Percentiles rank a stretch among this genome's conserved stretches.
Conservation (phyloP, 768 basidiomycete genomes). For the Lactifluus hygrophoroides region DNA sequence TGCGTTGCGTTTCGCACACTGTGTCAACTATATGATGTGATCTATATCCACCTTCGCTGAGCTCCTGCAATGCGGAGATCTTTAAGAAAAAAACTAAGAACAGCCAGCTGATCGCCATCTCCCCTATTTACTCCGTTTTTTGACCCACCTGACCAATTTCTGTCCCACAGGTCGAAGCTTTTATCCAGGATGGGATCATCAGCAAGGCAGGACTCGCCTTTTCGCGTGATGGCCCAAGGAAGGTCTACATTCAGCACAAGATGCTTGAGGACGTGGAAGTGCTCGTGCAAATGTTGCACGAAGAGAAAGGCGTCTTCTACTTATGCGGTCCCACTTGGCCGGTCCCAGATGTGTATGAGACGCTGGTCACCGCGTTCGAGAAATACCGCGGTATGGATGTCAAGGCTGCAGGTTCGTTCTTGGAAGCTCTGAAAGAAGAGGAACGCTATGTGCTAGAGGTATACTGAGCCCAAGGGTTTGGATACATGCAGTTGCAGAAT, state of each 20-base stretch:
- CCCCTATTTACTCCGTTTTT: not conserved
- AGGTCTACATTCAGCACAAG: slow-evolving; percentile 98
- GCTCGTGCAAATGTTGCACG: slow-evolving; percentile 66
- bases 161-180: slow-evolving; percentile 64
- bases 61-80: slow-evolving; percentile 18
- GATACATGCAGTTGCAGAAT: not conserved
- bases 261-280: slow-evolving; percentile 84
- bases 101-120: slow-evolving; percentile 17
- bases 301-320: slow-evolving; percentile 80
- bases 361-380: slow-evolving; percentile 73
- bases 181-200: slow-evolving; percentile 75
- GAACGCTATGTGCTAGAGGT: slow-evolving; percentile 98
- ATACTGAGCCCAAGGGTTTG: slow-evolving; percentile 5
- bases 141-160: not conserved
- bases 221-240: slow-evolving; percentile 86
- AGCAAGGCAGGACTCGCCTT: slow-evolving; percentile 91
- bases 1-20: not conserved
- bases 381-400: slow-evolving; percentile 59
- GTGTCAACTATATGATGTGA: slow-evolving; percentile 13
- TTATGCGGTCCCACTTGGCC: slow-evolving; percentile 99
- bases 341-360: slow-evolving; percentile 96
- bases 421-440: slow-evolving; percentile 90
- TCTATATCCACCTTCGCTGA: slow-evolving; percentile 10
- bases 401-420: slow-evolving; percentile 63
- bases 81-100: slow-evolving; percentile 16